Conservation (phyloP, 805 yeast genomes). For the Cyberlindnera subsufficiens region DNA sequence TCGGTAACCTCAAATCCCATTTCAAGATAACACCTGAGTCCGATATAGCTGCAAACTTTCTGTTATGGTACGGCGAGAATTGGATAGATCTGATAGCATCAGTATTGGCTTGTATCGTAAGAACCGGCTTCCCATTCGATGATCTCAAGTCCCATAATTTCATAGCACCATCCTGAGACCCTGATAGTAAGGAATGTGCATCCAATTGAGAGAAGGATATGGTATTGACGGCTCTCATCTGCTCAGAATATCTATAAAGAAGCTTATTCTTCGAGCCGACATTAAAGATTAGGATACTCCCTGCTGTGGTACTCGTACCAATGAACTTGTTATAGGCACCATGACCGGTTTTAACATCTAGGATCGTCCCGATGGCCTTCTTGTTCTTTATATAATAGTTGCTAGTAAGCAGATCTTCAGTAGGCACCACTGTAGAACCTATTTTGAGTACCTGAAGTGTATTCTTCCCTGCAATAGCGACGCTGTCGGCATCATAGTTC, state of each 20-base stretch:
- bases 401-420: conserved; percentile 29
- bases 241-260: conserved; percentile 31
- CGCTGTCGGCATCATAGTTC: conserved; percentile 17
- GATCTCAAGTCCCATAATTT: conserved; percentile 69
- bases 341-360: conserved; percentile 40
- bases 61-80: conserved; percentile 47
- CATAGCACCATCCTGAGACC: conserved; percentile 77
- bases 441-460: conserved; percentile 32
- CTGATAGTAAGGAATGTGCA: conserved; percentile 41
- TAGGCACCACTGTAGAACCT: conserved; percentile 25
- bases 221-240: conserved; percentile 41
- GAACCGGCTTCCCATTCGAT: conserved; percentile 38
- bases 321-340: conserved; percentile 31
- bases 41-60: conserved; percentile 69
- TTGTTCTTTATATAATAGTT: conserved; percentile 25
- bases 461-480: conserved; percentile 39
- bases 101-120: conserved; percentile 46
- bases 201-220: conserved; percentile 34
- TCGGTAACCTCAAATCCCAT: conserved; percentile 77
- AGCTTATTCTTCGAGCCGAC: conserved; percentile 21
- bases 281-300: conserved; percentile 35
- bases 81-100: conserved; percentile 63
- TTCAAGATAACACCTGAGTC: conserved; percentile 85
- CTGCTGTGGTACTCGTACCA: conserved; percentile 42
- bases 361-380: conserved; percentile 32